Conservation (phyloP, 352 stramenopile species). For the Blastocystis sp. region DNA sequence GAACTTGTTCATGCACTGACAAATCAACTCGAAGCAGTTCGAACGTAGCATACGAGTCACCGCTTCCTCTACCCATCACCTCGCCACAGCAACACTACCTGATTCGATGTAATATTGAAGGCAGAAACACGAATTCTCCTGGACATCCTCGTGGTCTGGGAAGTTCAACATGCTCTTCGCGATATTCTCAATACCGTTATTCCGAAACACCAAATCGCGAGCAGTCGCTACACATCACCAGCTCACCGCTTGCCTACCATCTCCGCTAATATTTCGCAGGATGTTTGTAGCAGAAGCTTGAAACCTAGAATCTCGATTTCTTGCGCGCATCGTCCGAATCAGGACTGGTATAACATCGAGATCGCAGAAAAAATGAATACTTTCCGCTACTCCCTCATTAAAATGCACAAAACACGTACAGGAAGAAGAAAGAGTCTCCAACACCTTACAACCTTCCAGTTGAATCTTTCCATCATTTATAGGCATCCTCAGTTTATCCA, state of each 20-base stretch:
- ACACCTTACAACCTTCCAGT: slow-evolving; percentile 17
- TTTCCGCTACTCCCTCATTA: not conserved
- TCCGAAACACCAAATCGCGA: slow-evolving; percentile 29
- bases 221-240: not conserved
- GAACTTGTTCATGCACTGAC: slow-evolving; percentile 57
- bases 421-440: slow-evolving; percentile 33
- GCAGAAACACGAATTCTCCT: slow-evolving; percentile 46
- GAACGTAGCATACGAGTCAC: slow-evolving; percentile 34
- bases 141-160: slow-evolving; percentile 42
- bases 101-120: slow-evolving; percentile 26
- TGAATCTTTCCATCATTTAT: slow-evolving; percentile 51
- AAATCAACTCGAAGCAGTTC: slow-evolving; percentile 56
- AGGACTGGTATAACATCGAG: slow-evolving; percentile 38
- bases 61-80: slow-evolving; percentile 9
- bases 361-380: slow-evolving; percentile 40
- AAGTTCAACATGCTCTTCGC: slow-evolving; percentile 60
- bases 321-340: slow-evolving; percentile 52
- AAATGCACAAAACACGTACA: not conserved
- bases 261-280: slow-evolving; percentile 14
- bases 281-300: slow-evolving; percentile 10
- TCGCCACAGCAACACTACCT: not conserved
- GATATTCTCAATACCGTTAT: slow-evolving; percentile 58
- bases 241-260: not conserved
- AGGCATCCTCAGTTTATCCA: slow-evolving; percentile 22
- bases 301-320: slow-evolving; percentile 28